Evolutionary conservation across 192 early-diverging fungal genomes (phyloP), one percentile per base, ranked within the genome.

Genomic region (Funneliformis mosseae): DNA sequence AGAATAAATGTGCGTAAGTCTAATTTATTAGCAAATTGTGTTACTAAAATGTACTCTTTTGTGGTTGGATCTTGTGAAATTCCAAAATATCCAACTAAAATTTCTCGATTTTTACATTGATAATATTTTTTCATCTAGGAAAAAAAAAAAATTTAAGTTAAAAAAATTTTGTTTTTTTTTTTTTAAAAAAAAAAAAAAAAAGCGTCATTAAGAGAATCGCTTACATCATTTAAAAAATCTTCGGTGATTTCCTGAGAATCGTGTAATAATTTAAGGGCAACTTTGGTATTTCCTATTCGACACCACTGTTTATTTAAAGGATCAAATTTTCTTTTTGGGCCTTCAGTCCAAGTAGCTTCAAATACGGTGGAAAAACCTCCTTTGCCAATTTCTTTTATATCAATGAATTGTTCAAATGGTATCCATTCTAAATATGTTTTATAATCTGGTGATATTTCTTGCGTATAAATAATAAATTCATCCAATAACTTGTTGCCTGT

Each of bases 31-130:
- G 39, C 39, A 46, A 45, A 74, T 39, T 46, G 43, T n/a, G 41
- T 48, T 25, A 74, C 71, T 16, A 74, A 8, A 27, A 74, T 74
- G 25, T 74, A 74, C 10, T 41, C 71, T 27, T 27, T 27, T 25
- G 71, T 74, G 6, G 16, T 55, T 21, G 71, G 71, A 74, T 74
- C 42, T 39, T 41, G 39, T 14, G 71, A 39, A 74, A 74, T 27
- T 8, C 71, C 71, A 74, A 33, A 45, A 43, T 25, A 45, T 12
- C 23, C 28, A 14, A 74, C 12, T 14, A 39, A 25, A 7, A 6
- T 74, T 41, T 14, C 38, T 48, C 41, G 23, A 27, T 21, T 27
- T 45, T 27, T 46, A 55, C 50, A 55, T 21, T 55, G 50, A 55
- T 55, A 55, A 55, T 55, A 45, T 39, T 18, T 46, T 45, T 45